phyloP scores from a whole-genome alignment of 2,329 filamentous ascomycete genomes.

The Aspergillus awamori region DNA sequence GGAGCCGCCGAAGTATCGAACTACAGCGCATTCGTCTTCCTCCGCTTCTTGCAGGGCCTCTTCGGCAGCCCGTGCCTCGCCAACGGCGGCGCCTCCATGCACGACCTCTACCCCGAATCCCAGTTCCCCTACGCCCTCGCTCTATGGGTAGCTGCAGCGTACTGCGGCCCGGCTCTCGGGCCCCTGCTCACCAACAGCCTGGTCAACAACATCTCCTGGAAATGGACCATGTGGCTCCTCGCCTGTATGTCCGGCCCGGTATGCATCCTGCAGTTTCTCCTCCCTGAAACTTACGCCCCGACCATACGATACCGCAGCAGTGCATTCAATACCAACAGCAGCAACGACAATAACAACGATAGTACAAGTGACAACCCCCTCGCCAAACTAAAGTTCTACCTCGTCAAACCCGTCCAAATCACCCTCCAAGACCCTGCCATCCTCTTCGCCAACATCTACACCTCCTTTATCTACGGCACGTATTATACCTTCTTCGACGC shows the following conservation, averaged over 20 bases:
- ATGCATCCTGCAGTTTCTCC: neutral
- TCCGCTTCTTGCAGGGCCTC: slow-evolving; percentile 59
- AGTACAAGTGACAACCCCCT: neutral
- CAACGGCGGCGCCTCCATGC: slow-evolving; percentile 39
- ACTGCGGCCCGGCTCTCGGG: neutral
- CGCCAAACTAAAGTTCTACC: neutral
- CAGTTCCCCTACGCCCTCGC: slow-evolving; percentile 43
- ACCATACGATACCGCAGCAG: too few species aligned
- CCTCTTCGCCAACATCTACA: neutral
- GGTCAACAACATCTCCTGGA: neutral
- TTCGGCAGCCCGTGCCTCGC: slow-evolving; percentile 43
- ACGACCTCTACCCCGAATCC: slow-evolving; percentile 34
- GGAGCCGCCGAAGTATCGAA: slow-evolving; percentile 21
- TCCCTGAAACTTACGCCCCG: too few species aligned
- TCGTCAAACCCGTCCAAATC: too few species aligned
- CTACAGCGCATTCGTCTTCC: slow-evolving; percentile 53
- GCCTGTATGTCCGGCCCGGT: neutral
- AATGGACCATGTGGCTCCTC: too few species aligned
- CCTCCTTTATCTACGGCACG: neutral
- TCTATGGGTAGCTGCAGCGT: neutral
- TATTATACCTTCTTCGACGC: neutral
- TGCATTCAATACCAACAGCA: neutral
- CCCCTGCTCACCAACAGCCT: neutral
- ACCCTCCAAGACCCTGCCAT: neutral
- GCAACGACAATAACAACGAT: neutral